Evolutionary conservation across 1,284 basidiomycete genomes (phyloP), one percentile per base, ranked within the genome.

Genomic region (Cerioporus squamosus): DNA sequence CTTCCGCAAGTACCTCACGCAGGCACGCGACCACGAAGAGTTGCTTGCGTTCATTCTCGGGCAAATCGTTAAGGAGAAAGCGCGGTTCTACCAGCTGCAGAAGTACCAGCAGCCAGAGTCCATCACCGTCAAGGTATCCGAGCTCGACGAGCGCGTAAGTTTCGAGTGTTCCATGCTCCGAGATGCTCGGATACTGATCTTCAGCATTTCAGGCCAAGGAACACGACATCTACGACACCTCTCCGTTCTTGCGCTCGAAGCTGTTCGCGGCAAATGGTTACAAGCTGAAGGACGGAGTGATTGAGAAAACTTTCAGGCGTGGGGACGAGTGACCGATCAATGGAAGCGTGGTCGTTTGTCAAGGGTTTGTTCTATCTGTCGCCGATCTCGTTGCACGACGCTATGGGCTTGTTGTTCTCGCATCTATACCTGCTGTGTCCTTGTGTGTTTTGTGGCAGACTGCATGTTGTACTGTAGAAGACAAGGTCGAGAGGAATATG

Each of bases 1-100:
- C 55, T 97, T 98, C 90, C 86, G 97, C 62, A 98, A 98, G 77
- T 99, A 99, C 73, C 84, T 99, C 44, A 94, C 95, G 49, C 92
- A 96, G 70, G 90, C 95, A 14, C 88, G 89, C 58, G 97, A 99
- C 72, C 90, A 97, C 74, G 95, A 99, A 75, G 97, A 99, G 74
- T 77, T 99, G 56, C 83, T 99, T 33, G 85, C 94, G 2, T 99
- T 98, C 85, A 78, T 99, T 62, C 87, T 99, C 22, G 97, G 97
- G 40, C 90, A 95, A 61, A 81, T 98, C 53, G 83, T 99, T 76
- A 99, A 99, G 77, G 96, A 98, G 70, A 94, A 93, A 70, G 94
- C 93, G 36, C 88, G 95, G 42, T 85, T 92, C 65, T 82, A 91
- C 70, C 90, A 94, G 69, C 77, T 91, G 47, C 87, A 91, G 68